phyloP scores from a whole-genome alignment of 2,329 filamentous ascomycete genomes.

The Xylaria hypoxylon region DNA sequence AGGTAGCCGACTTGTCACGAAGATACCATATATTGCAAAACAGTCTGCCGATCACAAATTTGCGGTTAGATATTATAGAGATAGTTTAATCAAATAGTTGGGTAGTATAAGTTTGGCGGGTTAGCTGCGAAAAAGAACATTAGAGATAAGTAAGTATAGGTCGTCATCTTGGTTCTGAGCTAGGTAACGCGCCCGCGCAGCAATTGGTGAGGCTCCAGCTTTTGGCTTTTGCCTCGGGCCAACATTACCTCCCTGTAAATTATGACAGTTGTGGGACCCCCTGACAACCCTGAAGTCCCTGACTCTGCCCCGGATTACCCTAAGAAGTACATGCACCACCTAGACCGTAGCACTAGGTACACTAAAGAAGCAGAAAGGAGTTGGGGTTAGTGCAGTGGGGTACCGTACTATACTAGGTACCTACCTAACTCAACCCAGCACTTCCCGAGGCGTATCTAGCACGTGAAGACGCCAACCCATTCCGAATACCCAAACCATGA shows the following conservation, averaged over 20 bases:
- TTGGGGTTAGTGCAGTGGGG: slow-evolving; percentile 22
- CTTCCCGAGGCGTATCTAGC: slow-evolving; percentile 14
- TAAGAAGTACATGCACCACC: no score
- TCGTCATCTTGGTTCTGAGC: slow-evolving; percentile 9
- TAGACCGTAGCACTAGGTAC: no score
- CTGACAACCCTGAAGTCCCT: slow-evolving; percentile 3
- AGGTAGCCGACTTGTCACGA: slow-evolving; percentile 7
- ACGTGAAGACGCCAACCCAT: slow-evolving; percentile 18
- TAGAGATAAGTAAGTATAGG: background rate
- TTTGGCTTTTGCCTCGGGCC: slow-evolving; percentile 31
- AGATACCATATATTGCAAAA: slow-evolving; percentile 15
- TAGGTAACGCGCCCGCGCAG: slow-evolving; percentile 7
- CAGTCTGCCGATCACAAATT: background rate
- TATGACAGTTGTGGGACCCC: slow-evolving; percentile 6
- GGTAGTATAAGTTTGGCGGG: slow-evolving; percentile 3
- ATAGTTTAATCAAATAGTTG: background rate
- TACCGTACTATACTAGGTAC: background rate
- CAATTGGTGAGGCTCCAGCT: slow-evolving; percentile 21
- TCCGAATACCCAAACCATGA: background rate
- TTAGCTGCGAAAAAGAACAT: background rate
- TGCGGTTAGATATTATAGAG: background rate
- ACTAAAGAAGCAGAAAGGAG: no score
- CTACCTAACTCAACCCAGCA: background rate
- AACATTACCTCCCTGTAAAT: slow-evolving; percentile 3
- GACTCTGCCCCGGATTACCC: background rate